These are phyloP conservation scores for Phytophthora pseudosyringae DNA, from an alignment of 352 stramenopile genomes.

Conservation along the genomic window DNA sequence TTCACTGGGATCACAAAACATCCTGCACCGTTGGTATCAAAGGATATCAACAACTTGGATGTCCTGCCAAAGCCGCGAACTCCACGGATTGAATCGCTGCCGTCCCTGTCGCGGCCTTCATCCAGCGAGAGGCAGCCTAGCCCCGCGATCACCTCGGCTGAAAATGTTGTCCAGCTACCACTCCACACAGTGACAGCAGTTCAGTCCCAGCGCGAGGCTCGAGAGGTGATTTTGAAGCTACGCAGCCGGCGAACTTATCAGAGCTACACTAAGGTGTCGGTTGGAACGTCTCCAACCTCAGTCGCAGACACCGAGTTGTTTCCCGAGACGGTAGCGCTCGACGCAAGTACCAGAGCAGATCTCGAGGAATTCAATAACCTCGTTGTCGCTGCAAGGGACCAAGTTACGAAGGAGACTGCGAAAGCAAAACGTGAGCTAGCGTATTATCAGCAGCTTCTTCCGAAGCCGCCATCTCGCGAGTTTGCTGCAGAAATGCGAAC, in stretches of 20 bases:
- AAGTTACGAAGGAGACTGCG: slow-evolving; percentile 38
- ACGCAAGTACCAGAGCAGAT: slow-evolving; percentile 44
- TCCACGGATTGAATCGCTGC: background rate
- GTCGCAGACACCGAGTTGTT: slow-evolving; percentile 23
- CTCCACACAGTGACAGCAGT: slow-evolving; percentile 21
- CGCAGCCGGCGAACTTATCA: slow-evolving; percentile 28
- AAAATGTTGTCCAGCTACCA: background rate
- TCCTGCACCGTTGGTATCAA: background rate
- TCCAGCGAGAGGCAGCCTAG: slow-evolving; percentile 13
- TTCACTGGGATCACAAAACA: slow-evolving; percentile 1
- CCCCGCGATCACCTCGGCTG: background rate
- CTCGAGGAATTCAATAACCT: slow-evolving; percentile 64
- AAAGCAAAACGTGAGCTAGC: slow-evolving; percentile 58
- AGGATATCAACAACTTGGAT: slow-evolving; percentile 6
- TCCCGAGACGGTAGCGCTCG: slow-evolving; percentile 40
- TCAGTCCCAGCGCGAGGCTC: slow-evolving; percentile 39
- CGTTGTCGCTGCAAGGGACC: slow-evolving; percentile 49
- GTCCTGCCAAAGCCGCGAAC: background rate
- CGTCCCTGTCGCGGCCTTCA: slow-evolving; percentile 14
- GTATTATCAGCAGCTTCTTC: slow-evolving; percentile 64
- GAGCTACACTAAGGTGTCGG: background rate
- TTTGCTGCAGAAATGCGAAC: background rate
- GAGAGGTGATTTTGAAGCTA: slow-evolving; percentile 48
- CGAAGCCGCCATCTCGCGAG: slow-evolving; percentile 24
- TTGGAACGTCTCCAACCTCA: slow-evolving; percentile 1